Base-by-base conservation (phyloP, 345 rosid species). In the Salix koriyanagi region DNA sequence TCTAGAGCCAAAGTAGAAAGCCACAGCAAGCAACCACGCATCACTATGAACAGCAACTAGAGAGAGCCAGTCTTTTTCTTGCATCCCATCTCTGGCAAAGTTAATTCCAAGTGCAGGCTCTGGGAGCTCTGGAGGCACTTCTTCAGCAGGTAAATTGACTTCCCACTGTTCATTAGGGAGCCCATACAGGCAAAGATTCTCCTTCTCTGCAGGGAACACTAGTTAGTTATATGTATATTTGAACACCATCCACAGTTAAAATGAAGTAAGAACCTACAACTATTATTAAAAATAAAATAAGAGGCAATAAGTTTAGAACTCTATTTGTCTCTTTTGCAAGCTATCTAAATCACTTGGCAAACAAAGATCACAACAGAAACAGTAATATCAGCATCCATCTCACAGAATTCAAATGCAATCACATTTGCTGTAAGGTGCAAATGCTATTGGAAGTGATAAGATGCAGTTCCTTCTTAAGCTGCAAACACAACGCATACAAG, bases 51-150 rank as follows among this genome's bases (percentile, higher is more conserved):
- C 83, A 64, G 83, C 79, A 65, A 80, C 83, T 11, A 80, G 71
- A 65, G 76, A 71, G 18, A 80, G 72, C 83, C 83, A 80, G 64
- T 80, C 83, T 66, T 76, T 80, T 64, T 80, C 83, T 76, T 80
- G 83, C 83, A 80, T 80, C 30, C 83, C 83, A 44, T 80, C 83
- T 67, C 83, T 80, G 6, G 83, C 83, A 71, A 80, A 80, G 69
- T 80, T 80, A 46, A 80, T 80, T 26, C 83, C 83, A 16, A 80
- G 56, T 14, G 83, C 83, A 76, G 79, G 83, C 67, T 80, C 83
- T 15, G 83, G 83, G 37, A 76, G 79, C 42, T 80, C 83, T 4
- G 83, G 83, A 30, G 83, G 83, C 15, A 80, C 83, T 80, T 80
- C 83, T 54, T 80, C 83, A 42, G 79, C 79, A 26, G 83, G 83